Evolutionary conservation across 306 rosid genomes (phyloP).

Genomic region (Cicer chorassanicum): DNA sequence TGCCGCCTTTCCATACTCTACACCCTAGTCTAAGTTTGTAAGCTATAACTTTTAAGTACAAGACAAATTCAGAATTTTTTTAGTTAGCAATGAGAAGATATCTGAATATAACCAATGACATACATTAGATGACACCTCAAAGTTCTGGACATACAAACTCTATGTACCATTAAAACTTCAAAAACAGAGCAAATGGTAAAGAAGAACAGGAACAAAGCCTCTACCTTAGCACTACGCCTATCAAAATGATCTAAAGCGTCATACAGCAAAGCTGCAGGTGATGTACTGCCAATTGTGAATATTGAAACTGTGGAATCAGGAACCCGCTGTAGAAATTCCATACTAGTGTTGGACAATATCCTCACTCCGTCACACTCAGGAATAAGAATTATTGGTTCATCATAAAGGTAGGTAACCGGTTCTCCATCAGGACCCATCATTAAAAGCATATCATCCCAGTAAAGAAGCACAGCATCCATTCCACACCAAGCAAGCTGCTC

Average conservation of each 20-base stretch:
- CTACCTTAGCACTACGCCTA: conserved; percentile 97
- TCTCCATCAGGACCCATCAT: conserved; percentile 99
- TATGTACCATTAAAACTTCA: conserved; percentile 7
- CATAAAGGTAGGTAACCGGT: conserved; percentile 83
- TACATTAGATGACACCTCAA: conserved; percentile 31
- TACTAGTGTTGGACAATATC: conserved; percentile 80
- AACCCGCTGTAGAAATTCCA: conserved; percentile 93
- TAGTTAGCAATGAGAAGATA: conserved; percentile 28
- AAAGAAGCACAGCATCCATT: conserved; percentile 92
- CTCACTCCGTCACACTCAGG: conserved; percentile 99
- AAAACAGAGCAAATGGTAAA: conserved; percentile 10
- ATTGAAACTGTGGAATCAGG: conserved; percentile 95
- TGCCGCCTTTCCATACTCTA: conserved; percentile 19
- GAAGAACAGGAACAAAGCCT: conserved; percentile 33
- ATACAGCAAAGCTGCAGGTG: conserved; percentile 90
- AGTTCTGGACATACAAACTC: conserved; percentile 22
- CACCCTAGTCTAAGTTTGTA: not conserved
- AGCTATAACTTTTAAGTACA: not conserved
- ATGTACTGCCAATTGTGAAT: conserved; percentile 94
- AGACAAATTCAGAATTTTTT: not conserved
- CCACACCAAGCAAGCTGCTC: conserved; percentile 96
- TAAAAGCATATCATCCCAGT: conserved; percentile 95
- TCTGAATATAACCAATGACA: conserved; percentile 4
- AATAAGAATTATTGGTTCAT: conserved; percentile 82
- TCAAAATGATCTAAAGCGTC: conserved; percentile 99